Base-by-base conservation (phyloP, 1,284 basidiomycete genomes). In the Lentinus polychrous region DNA sequence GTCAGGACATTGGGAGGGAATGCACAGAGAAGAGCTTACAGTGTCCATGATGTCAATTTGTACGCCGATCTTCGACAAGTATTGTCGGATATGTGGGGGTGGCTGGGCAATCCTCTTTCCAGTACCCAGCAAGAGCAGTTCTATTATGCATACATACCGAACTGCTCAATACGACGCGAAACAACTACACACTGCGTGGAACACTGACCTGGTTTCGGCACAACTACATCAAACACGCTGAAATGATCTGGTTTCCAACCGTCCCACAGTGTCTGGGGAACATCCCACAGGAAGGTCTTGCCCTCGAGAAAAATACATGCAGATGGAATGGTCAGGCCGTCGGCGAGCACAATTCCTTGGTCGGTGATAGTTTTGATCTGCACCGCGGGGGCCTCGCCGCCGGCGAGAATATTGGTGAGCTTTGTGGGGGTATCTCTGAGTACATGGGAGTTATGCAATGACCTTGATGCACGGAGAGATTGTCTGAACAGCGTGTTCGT, bases 41-140 rank as follows among this genome's bases (percentile, higher is more conserved):
- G 93, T 93, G 62, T 94, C 91, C 84, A 95, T 92, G n/a, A 92
- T 75, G 57, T 98, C 95, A 41, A 94, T 68, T 60, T 94, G 91
- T 52, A 97, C 90, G 5, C 94, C 94, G 34, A 93, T 64, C 35
- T 76, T 70, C 52, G 77, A 87, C 40, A 97, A 61, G 64, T 92
- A 81, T 37, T 79, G 71, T 15, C 83, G 74, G 18, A 97, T 65
- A 22, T 67, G 67, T 4, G 76, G 73, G 12, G 94, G 94, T 1
- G 86, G 82, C 44, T 87, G 84, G 2, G 81, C 67, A 10, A 87
- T 78, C 6, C 73, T 75, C 53, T 74, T 75, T 0, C 95, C 95
- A 0, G 94, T 97, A 0, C 94, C 94, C 15, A 98, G 72, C 2
- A 98, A 66, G 15, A 98, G 67, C 27, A 98, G 91, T 64, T 98